Evolutionary conservation across 805 yeast species (phyloP), one percentile per base, ranked within the genome.

Genomic region (Wickerhamiella nectarea): DNA sequence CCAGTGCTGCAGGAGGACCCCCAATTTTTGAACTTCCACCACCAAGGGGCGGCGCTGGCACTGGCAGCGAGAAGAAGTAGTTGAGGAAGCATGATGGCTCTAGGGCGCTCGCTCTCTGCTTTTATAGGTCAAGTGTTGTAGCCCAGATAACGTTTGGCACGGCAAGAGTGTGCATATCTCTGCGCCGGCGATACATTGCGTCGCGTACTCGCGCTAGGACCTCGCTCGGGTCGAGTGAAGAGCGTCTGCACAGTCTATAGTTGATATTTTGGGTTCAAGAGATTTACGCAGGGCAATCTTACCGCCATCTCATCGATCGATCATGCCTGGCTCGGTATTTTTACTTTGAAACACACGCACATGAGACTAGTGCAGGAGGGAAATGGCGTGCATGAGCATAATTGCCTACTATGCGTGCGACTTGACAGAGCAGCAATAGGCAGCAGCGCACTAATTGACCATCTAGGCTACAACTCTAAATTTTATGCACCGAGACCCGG

Each of bases 21-120:
- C 38, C 38, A 19, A 25, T 29, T 31, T 19, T 31, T 31, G 22
- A 31, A 31, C 8, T 21, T 21, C 36, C 33, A 39, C 29, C 33
- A 26, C 29, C 42, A 39, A 20, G 35, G 35, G 18, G 42, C 36
- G 21, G 36, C 42, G 19, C 19, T 9, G 34, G 41, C 41, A 15
- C 21, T 17, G 17, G 41, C 34, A 17, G 34, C 34, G 26, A 38
- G 34, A 19, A 33, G 3, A 22, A 14, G 31, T 18, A 38, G 4
- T 34, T 38, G 34, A 28, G n/a, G 31, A 28, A 12, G 31, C 31
- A 28, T 12, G 15, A 28, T 28, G 31, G 6, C n/a, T n/a, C n/a
- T 8, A 28, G n/a, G 31, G 31, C 15, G 6, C 15, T 3, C 31
- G n/a, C 15, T 8, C 7, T 8, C 6, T n/a, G 6, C 31, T 12